phyloP scores from a whole-genome alignment of 1,139 yeast genomes.

The Yamadazyma dushanensis region DNA sequence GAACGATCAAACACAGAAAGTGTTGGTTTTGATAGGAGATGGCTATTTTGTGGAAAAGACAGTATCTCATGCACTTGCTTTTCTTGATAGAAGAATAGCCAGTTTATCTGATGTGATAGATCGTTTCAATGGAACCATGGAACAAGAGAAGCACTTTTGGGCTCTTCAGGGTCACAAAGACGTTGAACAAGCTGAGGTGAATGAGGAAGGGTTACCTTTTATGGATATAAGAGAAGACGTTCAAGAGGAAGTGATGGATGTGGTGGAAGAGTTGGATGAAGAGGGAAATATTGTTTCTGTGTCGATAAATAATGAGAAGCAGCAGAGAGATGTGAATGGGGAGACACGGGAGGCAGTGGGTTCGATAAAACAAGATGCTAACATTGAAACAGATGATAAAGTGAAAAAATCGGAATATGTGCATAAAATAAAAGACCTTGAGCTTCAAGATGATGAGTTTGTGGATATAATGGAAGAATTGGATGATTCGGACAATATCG shows the following conservation, averaged over 20 bases:
- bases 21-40: slow-evolving; percentile 55
- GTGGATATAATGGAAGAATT: slow-evolving; percentile 84
- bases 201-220: slow-evolving; percentile 52
- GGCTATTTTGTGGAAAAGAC: slow-evolving; percentile 58
- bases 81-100: slow-evolving; percentile 36
- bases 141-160: slow-evolving; percentile 25
- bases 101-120: slow-evolving; percentile 18
- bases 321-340: slow-evolving; percentile 64
- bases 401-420: background rate
- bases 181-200: slow-evolving; percentile 5
- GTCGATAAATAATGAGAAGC: slow-evolving; percentile 12
- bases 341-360: slow-evolving; percentile 28
- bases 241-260: slow-evolving; percentile 54
- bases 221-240: slow-evolving; percentile 65
- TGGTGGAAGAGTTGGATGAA: slow-evolving; percentile 81
- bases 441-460: slow-evolving; percentile 12
- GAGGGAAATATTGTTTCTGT: slow-evolving; percentile 59
- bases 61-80: slow-evolving; percentile 42
- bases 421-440: background rate
- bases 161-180: background rate
- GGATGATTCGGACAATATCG: slow-evolving; percentile 74
- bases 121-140: slow-evolving; percentile 37
- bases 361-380: background rate
- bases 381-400: no score
- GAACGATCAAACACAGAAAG: slow-evolving; percentile 13